A percentile compares a stretch with the other conserved stretches of the same genome.
These are phyloP conservation scores for Geotrichum fermentans DNA, from an alignment of 1,139 yeast genomes.

Conservation along the genomic window DNA sequence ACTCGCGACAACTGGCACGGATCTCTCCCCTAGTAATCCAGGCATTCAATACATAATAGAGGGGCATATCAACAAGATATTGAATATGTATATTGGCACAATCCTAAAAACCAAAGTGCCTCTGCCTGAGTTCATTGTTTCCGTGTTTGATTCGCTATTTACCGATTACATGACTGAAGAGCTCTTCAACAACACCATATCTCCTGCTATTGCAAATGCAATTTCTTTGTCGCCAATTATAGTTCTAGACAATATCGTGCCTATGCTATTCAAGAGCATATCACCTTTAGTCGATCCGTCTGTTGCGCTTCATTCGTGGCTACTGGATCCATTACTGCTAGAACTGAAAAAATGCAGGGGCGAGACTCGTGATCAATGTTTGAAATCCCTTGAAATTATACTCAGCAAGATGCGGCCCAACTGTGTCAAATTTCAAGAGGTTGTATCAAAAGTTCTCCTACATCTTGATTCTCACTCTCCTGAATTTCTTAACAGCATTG, in stretches of 20 bases:
- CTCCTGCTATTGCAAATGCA: conserved; percentile 69
- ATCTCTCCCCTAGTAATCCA: conserved; percentile 29
- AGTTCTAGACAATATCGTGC: conserved; percentile 52
- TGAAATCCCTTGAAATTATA: conserved; percentile 38
- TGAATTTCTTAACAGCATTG: too few relatives aligned
- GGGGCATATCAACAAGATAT: conserved; percentile 24
- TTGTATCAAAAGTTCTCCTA: conserved; percentile 52
- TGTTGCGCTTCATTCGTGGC: conserved; percentile 43
- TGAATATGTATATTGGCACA: conserved; percentile 29
- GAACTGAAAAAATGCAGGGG: conserved; percentile 71
- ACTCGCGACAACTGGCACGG: conserved; percentile 32
- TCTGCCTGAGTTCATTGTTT: conserved; percentile 28
- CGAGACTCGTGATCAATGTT: conserved; percentile 53
- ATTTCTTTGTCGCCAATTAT: conserved; percentile 76
- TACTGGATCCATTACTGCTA: conserved; percentile 55
- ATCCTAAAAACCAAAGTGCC: conserved; percentile 34
- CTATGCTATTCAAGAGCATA: conserved; percentile 45
- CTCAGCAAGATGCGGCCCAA: conserved; percentile 24
- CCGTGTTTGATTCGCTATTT: conserved; percentile 42
- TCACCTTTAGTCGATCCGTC: conserved; percentile 39
- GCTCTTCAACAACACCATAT: conserved; percentile 43
- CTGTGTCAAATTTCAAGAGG: conserved; percentile 30
- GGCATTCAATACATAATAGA: conserved; percentile 25
- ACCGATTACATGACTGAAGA: conserved; percentile 42
- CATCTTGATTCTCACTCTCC: too few relatives aligned